Evolutionary conservation across 73 alveolate genomes (phyloP), one percentile per base, ranked within the genome.

Genomic region (Tetrahymena malaccensis): DNA sequence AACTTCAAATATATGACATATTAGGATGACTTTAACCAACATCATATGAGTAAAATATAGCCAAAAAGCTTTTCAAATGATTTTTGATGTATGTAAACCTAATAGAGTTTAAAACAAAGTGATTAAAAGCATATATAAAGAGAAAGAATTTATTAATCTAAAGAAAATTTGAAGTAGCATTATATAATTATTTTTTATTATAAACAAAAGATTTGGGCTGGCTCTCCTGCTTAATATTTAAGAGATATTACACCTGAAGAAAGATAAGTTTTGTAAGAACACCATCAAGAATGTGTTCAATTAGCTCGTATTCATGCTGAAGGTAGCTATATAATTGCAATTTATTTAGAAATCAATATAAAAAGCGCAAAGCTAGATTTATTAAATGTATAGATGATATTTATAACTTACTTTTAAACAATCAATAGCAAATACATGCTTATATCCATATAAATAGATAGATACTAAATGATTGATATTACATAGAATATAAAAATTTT

Each of bases 211-310:
- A 85, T 97, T 58, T 97, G 98, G 98, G 99, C 99, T 50, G 99
- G 99, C 4, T 96, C 98, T 55, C 99, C 99, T 83, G 99, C 99
- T 35, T 44, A 94, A 35, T 97, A 97, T 93, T 96, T 97, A 40
- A 96, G 99, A 96, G 99, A 97, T 93, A 93, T 97, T 38, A 97
- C 99, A 8, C 98, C 97, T 56, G 96, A 96, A 94, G 99, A 97
- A 94, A 96, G 96, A 43, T 97, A 97, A 85, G 94, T 95, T 58
- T 96, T 97, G 25, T 34, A 94, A 85, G 99, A 97, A 94, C 94
- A 95, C 93, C 85, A 94, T 50, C 83, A 93, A 37, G 99, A 97
- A 85, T 35, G 94, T 94, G 94, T 94, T 22, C 97, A 97, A 95
- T 95, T 97, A 33, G 96, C 99, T 31, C 93, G 85, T 84, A 96